Evolutionary conservation across 768 basidiomycete genomes (phyloP), one percentile per base, ranked within the genome.

Genomic region (Termitomyces sp.): DNA sequence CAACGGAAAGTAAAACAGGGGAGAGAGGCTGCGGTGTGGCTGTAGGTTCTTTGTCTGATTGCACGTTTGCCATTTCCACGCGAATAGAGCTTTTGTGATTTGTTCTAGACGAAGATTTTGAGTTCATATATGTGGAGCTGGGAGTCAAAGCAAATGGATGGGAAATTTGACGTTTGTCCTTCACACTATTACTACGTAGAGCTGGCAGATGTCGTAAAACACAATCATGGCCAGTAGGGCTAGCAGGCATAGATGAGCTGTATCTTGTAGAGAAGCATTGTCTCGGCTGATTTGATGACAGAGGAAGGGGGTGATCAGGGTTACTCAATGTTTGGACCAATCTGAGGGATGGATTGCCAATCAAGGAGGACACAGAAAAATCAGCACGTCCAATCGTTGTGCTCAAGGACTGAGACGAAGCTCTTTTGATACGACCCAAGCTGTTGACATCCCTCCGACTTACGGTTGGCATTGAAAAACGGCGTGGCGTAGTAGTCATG

Each of bases 381-480:
- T 62, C 60, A 28, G 66, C 65, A 18, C 62, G 60, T 22, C 62
- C 60, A 47, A 56, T 68, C 24, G 57, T 57, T 31, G 63, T 47
- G 58, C 62, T 66, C 36, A 64, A 45, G 31, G 44, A 33, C 2
- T 54, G 53, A 55, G 66, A 71, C 20, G 66, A 69, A 44, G 66
- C 59, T 50, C 66, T 63, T 47, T 63, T 65, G 36, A 61, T 51
- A 15, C 56, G 57, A 46, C 56, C 31, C 12, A 58, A 24, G 15
- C 63, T 64, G 18, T 58, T 56, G 20, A 57, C 20, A 48, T 64
- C 47, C 36, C 57, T 65, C 57, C 59, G 63, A 49, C 59, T 55
- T 24, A 66, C 53, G 28, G 61, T 57, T 36, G 70, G 72, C 60
- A 72, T 67, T n/a, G 73, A 73, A 58, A 69, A 65, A 37, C 70